Base-by-base conservation (phyloP, 441 rosid genomes). In the Geranium incanum region DNA sequence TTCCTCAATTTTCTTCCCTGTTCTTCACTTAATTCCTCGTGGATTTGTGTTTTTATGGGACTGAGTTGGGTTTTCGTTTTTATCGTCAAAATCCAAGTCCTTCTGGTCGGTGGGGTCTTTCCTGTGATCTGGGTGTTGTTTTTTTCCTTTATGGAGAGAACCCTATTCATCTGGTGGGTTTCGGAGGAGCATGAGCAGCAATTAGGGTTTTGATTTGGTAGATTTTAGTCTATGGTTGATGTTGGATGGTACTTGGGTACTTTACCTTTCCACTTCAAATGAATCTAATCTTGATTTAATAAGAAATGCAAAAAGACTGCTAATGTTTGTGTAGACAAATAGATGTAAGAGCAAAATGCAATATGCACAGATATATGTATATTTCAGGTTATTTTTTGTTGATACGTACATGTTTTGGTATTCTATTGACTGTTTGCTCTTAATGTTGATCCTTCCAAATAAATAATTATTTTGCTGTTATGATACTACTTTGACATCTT, bases 191-290 rank as follows among this genome's bases (percentile, higher is more conserved):
- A 23, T 3, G 1, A 65, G 43, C 15, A 15, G 9, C 37, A 36
- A 38, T 66, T 66, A 66, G 68, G 68, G 68, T 66, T 66, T 66
- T 66, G 68, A 36, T 66, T 66, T 36, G 33, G 16, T 1, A 6
- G 8, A 18, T 0, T 66, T 9, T 28, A 23, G 67, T 23, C 8
- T 64, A 23, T 2, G 36, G 9, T 66, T 13, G 45, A 36, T 66
- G 21, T 36, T 66, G 21, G 43, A 7, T 36, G 16, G 33, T 28
- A 28, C 33, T 28, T 28, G 33, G 33, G 33, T 28, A 28, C 48
- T 66, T 66, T 37, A 16, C 68, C 11, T 66, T 66, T 66, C 36
- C 68, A 37, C 48, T 66, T 36, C 15, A 12, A 66, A 23, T 21
- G 43, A 15, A 36, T 66, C 5, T 15, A 13, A 13, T 6, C 0